A percentile compares a stretch with the other conserved stretches of the same genome.
phyloP scores from a whole-genome alignment of 768 basidiomycete species.

The Kwoniella pini region DNA sequence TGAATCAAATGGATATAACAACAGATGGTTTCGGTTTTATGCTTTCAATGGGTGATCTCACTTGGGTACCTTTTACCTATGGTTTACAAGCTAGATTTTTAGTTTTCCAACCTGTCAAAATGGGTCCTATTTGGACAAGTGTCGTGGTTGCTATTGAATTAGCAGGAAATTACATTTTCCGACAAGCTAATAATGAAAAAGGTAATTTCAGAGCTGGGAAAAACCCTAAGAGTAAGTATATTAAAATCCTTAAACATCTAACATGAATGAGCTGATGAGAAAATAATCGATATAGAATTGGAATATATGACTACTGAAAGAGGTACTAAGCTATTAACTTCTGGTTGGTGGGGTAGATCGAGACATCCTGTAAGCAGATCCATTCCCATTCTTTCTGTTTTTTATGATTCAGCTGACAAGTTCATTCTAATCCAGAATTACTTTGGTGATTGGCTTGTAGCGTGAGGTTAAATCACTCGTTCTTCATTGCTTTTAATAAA shows the following conservation, averaged over 20 bases:
- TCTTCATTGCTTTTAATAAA: too few relatives aligned
- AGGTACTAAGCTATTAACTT: slow-evolving; percentile 86
- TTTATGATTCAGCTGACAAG: background rate
- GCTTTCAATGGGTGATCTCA: slow-evolving; percentile 87
- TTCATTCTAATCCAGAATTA: slow-evolving; percentile 41
- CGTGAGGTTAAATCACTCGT: slow-evolving; percentile 45
- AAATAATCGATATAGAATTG: slow-evolving; percentile 65
- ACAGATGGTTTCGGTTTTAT: slow-evolving; percentile 99
- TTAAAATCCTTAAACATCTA: background rate
- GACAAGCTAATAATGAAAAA: slow-evolving; percentile 86
- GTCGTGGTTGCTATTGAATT: slow-evolving; percentile 67
- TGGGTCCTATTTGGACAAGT: slow-evolving; percentile 64
- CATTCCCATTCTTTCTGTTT: background rate
- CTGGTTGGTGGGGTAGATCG: slow-evolving; percentile 96
- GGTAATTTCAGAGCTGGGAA: slow-evolving; percentile 89
- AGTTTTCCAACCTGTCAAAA: slow-evolving; percentile 79
- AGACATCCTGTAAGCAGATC: slow-evolving; percentile 67
- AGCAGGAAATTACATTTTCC: slow-evolving; percentile 87
- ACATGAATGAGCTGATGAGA: background rate
- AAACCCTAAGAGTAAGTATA: slow-evolving; percentile 83
- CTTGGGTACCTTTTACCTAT: slow-evolving; percentile 94
- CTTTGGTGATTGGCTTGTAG: slow-evolving; percentile 56
- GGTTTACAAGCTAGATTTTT: slow-evolving; percentile 91
- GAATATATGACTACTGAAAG: slow-evolving; percentile 74
- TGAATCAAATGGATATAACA: slow-evolving; percentile 97